Evolutionary conservation across 2,329 filamentous ascomycete species (phyloP), one percentile per base, ranked within the genome.

Genomic region (Emergomyces pasteurianus): DNA sequence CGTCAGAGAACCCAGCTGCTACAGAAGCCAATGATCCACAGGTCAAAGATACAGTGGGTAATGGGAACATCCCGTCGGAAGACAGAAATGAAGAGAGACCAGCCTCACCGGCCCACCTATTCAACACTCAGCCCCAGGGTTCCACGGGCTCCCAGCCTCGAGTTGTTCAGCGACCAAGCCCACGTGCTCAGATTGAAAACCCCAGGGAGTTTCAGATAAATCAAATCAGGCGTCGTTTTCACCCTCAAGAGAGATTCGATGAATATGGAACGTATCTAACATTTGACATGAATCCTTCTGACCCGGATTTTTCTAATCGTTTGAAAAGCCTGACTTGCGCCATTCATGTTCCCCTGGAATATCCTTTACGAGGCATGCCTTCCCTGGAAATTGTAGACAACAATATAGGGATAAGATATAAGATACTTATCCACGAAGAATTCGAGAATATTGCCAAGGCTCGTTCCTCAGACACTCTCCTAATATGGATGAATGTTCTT

Each of bases 221-320:
- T 63, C 89, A 94, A 76, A 75, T 92, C 63, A 80, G 83, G 67
- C 83, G 83, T 64, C 82, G 89, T 40, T 92, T 84, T 72, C 74
- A 73, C 59, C 80, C 81, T 14, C 71, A 74, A 55, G 79, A 82
- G 64, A 71, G 70, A 52, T 69, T 73, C 38, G 71, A 74, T 63
- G 68, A 80, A 62, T 79, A 81, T 56, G 78, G 78, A 2, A 83
- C 82, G 0, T 79, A 81, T 18, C 73, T 92, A 46, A 74, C 78
- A 10, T 89, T 92, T 72, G 83, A 79, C 58, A 75, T 94, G 63
- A 75, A 75, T 14, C 89, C 89, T 5, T 90, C 89, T 6, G 89
- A 94, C 70, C 89, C 89, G 0, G 89, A 94, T 69, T 92, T 94
- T 67, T 87, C 89, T 0, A 92, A 89, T 72, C 87, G 91, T 63